A percentile compares a stretch with the other conserved stretches of the same genome.
phyloP scores from a whole-genome alignment of 306 rosid genomes.

The Glycine soja region DNA sequence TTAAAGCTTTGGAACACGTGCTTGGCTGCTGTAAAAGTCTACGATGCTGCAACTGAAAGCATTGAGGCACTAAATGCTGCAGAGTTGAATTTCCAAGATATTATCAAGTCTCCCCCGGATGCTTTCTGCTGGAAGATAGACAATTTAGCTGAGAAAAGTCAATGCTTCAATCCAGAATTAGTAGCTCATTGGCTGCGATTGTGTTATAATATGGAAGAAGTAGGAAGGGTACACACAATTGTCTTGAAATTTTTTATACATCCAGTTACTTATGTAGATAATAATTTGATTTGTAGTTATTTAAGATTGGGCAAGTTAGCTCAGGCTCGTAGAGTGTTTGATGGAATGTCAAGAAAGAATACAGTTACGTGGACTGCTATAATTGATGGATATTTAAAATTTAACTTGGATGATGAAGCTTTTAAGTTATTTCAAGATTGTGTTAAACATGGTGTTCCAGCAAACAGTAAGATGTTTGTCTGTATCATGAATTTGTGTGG shows the following conservation, averaged over 20 bases:
- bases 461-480: conserved; percentile 79
- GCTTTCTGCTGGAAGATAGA: conserved; percentile 71
- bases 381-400: conserved; percentile 72
- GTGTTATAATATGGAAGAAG: conserved; percentile 60
- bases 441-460: conserved; percentile 54
- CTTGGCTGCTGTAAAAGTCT: conserved; percentile 70
- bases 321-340: conserved; percentile 75
- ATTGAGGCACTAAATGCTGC: conserved; percentile 66
- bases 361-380: conserved; percentile 92
- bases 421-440: conserved; percentile 64
- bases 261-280: conserved; percentile 62
- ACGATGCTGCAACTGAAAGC: conserved; percentile 71
- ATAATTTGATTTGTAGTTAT: conserved; percentile 80
- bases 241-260: conserved; percentile 53
- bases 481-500: conserved; percentile 77
- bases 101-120: conserved; percentile 61
- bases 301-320: conserved; percentile 60
- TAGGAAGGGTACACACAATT: conserved; percentile 67
- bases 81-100: conserved; percentile 69
- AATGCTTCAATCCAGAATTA: conserved; percentile 53
- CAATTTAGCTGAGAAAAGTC: conserved; percentile 65
- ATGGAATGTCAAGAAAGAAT: conserved; percentile 65
- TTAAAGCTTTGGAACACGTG: conserved; percentile 67
- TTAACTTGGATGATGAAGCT: conserved; percentile 73
- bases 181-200: conserved; percentile 75